Base-by-base conservation (phyloP, 768 basidiomycete genomes). In the Hygrophoropsis aurantiaca region DNA sequence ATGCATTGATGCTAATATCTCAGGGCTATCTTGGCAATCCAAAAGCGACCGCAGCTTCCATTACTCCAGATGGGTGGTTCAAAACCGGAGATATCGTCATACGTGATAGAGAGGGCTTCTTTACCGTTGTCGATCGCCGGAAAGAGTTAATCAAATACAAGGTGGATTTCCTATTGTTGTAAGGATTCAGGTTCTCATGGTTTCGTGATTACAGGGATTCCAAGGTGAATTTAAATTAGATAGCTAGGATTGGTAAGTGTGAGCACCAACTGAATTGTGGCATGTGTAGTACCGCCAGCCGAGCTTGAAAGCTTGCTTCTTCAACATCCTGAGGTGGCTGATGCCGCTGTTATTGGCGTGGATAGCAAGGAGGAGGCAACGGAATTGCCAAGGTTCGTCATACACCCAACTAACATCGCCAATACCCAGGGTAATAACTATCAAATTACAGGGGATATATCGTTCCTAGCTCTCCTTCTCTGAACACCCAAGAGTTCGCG, bases 21-120 rank as follows among this genome's bases (percentile, higher is more conserved):
- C 46, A 84, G 82, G 89, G 91, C 9, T 94, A 94, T 57, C 65
- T 86, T 51, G 83, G 82, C 55, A 90, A 94, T 50, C 68, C 72
- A 3, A 68, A 70, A 24, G 90, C 91, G 3, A 94, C 90, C 2
- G 67, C 70, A 19, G 75, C 81, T 11, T 66, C 83, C 5, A 84
- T 94, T 53, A 88, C 85, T 0, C 64, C 65, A 0, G 85, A 90
- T 40, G 77, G 81, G 3, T 97, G 90, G 90, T 84, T 92, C 71
- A 90, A 87, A 74, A 94, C 92, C 0, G 91, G 93, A 1, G 93
- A 95, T 61, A 79, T 94, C 41, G 87, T 79, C 2, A 61, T 75
- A 15, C 67, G 80, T 11, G 86, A 91, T 50, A 47, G 64, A 2
- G 81, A 90, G 1, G 92, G 90, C 0, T 87, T 74, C 59, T 89